phyloP scores from a whole-genome alignment of 2,329 filamentous ascomycete genomes.

The Cladophialophora yegresii region DNA sequence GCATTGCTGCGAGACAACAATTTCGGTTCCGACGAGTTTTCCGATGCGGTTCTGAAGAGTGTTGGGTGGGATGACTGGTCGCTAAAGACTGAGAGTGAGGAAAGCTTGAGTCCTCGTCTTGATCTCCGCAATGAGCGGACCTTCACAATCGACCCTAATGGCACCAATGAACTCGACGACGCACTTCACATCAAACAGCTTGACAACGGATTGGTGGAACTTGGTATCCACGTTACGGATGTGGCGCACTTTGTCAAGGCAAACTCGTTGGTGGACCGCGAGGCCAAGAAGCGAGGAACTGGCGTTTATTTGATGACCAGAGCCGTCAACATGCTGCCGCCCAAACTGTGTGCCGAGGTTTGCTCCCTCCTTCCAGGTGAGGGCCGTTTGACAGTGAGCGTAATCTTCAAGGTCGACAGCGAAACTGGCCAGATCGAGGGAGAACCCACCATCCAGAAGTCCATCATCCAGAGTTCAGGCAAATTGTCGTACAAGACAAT shows the following conservation, averaged over 20 bases:
- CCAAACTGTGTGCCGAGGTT: constrained; percentile 80
- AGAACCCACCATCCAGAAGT: constrained; percentile 91
- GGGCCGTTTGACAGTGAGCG: constrained; percentile 86
- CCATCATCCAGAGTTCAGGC: constrained; percentile 86
- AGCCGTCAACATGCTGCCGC: constrained; percentile 81
- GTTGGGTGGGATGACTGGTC: constrained; percentile 93
- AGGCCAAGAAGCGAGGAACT: constrained; percentile 96
- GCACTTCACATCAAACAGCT: constrained; percentile 88
- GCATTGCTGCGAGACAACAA: constrained; percentile 97
- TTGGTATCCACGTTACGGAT: constrained; percentile 93
- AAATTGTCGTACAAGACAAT: constrained; percentile 84
- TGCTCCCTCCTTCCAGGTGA: constrained; percentile 85
- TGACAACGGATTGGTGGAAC: constrained; percentile 81
- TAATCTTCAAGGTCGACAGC: constrained; percentile 87
- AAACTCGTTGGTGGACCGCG: constrained; percentile 91
- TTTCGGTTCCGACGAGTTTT: constrained; percentile 96
- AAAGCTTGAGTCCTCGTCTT: constrained; percentile 70
- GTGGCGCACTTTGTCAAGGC: constrained; percentile 96
- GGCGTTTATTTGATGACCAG: constrained; percentile 93
- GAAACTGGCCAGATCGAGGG: constrained; percentile 80
- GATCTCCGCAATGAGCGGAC: constrained; percentile 87
- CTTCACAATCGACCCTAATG: constrained; percentile 90
- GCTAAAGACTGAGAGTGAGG: constrained; percentile 77
- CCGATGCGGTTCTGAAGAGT: constrained; percentile 90
- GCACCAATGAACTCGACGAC: constrained; percentile 84